Base-by-base conservation (phyloP, 495 filamentous ascomycete genomes). In the Neurospora sublineolata region DNA sequence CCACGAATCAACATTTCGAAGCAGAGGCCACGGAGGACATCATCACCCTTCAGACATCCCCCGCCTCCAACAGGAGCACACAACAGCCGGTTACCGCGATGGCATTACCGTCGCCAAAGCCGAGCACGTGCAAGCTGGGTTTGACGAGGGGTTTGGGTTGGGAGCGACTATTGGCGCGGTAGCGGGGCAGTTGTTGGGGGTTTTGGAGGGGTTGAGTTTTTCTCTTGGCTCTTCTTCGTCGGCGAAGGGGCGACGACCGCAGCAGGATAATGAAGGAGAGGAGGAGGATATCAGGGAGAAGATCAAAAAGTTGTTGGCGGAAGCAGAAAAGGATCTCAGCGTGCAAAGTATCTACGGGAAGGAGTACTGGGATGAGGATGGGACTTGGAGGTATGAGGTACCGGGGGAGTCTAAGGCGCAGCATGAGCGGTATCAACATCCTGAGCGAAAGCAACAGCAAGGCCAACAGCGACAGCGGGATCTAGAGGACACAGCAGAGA, bases 71-170 rank as follows among this genome's bases (percentile, higher is more conserved):
- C 83, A 86, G 52, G 88, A 88, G 72, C 94, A 97, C 80, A 85
- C 87, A 40, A 97, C 89, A 9, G 88, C 91, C n/a, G 94, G 95
- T 68, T 98, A 97, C 81, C 90, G 94, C 72, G 92, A 94, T 73
- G 94, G 95, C 71, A 88, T 97, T 73, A 83, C 91, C 4, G 76
- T 78, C 4, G 90, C 90, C 23, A 97, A 97, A 79, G 81, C 84
- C 16, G 74, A 84, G 68, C 87, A 86, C 73, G 86, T 96, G 14
- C 94, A 98, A 77, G 79, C 80, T 20, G 94, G 95, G 8, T 97
- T 98, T 77, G 95, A 98, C 78, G 91, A 93, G 70, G 94, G 93
- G 0, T 98, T 91, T 72, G 79, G 84, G 2, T 83, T 97, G 3
- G 95, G 94, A 39, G 93, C 92, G 3, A 85, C 88, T 36, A 79